Conservation (phyloP, 1,284 basidiomycete species). For the Sutorius eximius region DNA sequence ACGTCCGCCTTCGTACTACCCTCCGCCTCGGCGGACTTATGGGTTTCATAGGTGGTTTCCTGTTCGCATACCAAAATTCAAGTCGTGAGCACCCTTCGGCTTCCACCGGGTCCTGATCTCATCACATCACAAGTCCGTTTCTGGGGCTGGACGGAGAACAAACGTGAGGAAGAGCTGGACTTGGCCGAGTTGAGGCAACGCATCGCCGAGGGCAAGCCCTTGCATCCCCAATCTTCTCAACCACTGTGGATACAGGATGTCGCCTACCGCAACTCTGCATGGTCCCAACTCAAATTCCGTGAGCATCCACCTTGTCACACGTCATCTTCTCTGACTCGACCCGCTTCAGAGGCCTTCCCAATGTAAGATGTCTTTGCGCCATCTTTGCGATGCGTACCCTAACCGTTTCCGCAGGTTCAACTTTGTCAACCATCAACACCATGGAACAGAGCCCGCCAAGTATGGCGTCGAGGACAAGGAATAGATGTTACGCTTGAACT, state of each 20-base stretch:
- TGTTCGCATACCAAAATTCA: slow-evolving; percentile 91
- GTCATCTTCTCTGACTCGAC: slow-evolving; percentile 3
- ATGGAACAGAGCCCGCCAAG: slow-evolving; percentile 84
- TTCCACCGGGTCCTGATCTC: slow-evolving; percentile 13
- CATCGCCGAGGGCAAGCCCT: slow-evolving; percentile 71
- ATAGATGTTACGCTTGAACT: slow-evolving; percentile 13
- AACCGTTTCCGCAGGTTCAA: slow-evolving; percentile 69
- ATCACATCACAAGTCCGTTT: slow-evolving; percentile 66
- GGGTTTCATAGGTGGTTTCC: slow-evolving; percentile 86
- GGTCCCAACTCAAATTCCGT: slow-evolving; percentile 91
- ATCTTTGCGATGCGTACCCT: neutral
- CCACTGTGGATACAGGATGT: slow-evolving; percentile 87
- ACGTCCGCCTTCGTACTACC: slow-evolving; percentile 34
- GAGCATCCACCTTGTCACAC: slow-evolving; percentile 38
- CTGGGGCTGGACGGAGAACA: slow-evolving; percentile 97
- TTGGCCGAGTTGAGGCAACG: slow-evolving; percentile 72
- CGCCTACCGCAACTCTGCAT: slow-evolving; percentile 90
- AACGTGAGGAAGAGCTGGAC: slow-evolving; percentile 76
- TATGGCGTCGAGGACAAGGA: slow-evolving; percentile 53
- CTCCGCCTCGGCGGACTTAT: slow-evolving; percentile 44
- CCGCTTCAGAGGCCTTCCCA: slow-evolving; percentile 58
- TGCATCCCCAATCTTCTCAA: slow-evolving; percentile 84
- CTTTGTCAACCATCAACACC: slow-evolving; percentile 85
- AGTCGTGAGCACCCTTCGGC: slow-evolving; percentile 58
- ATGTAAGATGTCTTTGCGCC: slow-evolving; percentile 45